Evolutionary conservation across 2,329 filamentous ascomycete species (phyloP).

Genomic region (Penicillium sp.): DNA sequence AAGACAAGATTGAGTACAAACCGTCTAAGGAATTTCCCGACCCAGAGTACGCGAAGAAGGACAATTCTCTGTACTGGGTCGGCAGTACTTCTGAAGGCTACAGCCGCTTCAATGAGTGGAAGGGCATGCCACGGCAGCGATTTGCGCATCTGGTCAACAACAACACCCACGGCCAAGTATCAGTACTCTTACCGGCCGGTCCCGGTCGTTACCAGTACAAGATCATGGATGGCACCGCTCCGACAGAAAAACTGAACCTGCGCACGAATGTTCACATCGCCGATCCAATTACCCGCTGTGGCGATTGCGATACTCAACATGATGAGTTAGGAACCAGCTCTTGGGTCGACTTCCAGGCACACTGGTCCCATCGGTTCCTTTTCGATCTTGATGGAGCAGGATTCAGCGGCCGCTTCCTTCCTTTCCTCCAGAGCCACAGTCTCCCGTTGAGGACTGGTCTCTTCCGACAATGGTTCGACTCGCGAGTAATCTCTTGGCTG

Average conservation of each 20-base stretch:
- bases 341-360: conserved; percentile 54
- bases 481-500: conserved; percentile 71
- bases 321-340: conserved; percentile 53
- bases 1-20: conserved; percentile 57
- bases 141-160: conserved; percentile 69
- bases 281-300: conserved; percentile 59
- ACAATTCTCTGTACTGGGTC: conserved; percentile 71
- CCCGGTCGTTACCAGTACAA: conserved; percentile 57
- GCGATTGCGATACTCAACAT: conserved; percentile 56
- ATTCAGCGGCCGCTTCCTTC: conserved; percentile 66
- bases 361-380: conserved; percentile 69
- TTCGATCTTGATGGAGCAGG: conserved; percentile 70
- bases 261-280: conserved; percentile 63
- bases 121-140: conserved; percentile 68
- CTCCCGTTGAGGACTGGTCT: conserved; percentile 70
- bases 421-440: conserved; percentile 65
- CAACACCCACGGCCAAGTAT: conserved; percentile 52
- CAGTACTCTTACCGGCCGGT: conserved; percentile 58
- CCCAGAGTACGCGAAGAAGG: conserved; percentile 61
- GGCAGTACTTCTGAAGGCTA: conserved; percentile 64
- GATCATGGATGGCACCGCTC: conserved; percentile 45
- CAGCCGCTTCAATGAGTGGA: conserved; percentile 59
- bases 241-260: conserved; percentile 51
- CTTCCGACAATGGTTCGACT: conserved; percentile 79
- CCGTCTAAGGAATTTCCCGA: conserved; percentile 56